Percentiles rank a stretch among this genome's conserved stretches.
phyloP scores from a whole-genome alignment of 2,329 filamentous ascomycete genomes.

The Exophiala lecanii-corni region DNA sequence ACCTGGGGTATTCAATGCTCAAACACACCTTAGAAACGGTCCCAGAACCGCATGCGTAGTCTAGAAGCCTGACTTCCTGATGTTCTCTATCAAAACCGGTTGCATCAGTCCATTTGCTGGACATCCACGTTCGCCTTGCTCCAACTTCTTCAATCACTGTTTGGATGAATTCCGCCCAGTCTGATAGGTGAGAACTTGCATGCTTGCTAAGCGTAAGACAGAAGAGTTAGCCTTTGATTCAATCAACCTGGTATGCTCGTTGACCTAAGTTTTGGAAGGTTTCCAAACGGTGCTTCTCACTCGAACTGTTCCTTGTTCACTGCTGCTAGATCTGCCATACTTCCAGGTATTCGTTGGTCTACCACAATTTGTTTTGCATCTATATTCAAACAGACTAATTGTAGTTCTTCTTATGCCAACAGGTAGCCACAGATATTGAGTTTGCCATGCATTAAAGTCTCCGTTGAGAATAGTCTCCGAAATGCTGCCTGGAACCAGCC shows the following conservation, averaged over 20 bases:
- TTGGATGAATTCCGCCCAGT: slow-evolving; percentile 50
- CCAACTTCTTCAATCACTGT: slow-evolving; percentile 54
- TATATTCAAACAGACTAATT: no score
- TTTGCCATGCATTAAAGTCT: no score
- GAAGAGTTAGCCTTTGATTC: background rate
- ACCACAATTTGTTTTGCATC: no score
- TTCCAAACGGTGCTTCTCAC: no score
- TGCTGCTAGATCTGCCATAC: slow-evolving; percentile 36
- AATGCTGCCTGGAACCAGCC: no score
- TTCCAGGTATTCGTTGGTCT: no score
- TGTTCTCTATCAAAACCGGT: slow-evolving; percentile 26
- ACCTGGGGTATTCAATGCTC: no score
- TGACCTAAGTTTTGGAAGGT: no score
- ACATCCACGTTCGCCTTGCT: slow-evolving; percentile 56
- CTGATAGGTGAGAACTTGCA: slow-evolving; percentile 53
- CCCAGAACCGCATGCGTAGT: slow-evolving; percentile 72
- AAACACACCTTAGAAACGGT: slow-evolving; percentile 61
- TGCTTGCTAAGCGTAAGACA: slow-evolving; percentile 40
- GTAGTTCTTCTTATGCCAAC: no score
- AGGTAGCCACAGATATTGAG: no score
- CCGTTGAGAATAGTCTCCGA: no score
- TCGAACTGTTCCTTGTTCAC: slow-evolving; percentile 38
- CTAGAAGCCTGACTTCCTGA: slow-evolving; percentile 51
- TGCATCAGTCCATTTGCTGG: slow-evolving; percentile 48
- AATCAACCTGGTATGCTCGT: no score